Base-by-base conservation (phyloP, 345 rosid species). In the Eucalyptus globulus region DNA sequence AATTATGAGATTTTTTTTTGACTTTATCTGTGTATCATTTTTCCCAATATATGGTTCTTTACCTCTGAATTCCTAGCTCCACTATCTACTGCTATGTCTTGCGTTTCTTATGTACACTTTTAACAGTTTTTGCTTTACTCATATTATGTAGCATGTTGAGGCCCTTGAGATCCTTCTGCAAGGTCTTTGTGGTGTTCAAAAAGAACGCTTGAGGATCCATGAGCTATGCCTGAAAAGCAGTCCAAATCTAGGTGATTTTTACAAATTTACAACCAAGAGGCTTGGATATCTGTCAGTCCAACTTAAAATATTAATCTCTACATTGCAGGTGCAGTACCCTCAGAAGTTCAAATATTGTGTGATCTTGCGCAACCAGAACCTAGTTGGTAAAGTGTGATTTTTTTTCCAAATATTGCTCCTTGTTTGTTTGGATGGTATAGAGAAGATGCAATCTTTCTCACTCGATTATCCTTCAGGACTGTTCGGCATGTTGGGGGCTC, bases 81-180 rank as follows among this genome's bases (percentile, higher is more conserved):
- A 16, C 56, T 86, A 14, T 49, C 56, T 86, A 37, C 87, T n/a
- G 58, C 27, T 86, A n/a, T 76, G 43, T 37, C 83, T 76, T 21
- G 14, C 5, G 14, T 87, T 47, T 87, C 87, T 40, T 22, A 31
- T 88, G 49, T 22, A 15, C 47, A 11, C 47, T 37, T 76, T 26
- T 49, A 34, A 51, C 31, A 80, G 37, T 80, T 80, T 76, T 22
- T 21, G 54, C 27, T 87, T 40, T 49, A 34, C 49, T 34, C 87
- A 15, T 9, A 24, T 88, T 40, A 76, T 90, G 90, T 93, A 97
- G 98, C 98, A 96, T 93, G 99, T 98, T 54, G 99, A 98, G 94
- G 99, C 99, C n/a, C 97, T 98, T 83, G 98, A 96, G 93, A 98
- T 98, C 91, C 99, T 98, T 88, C 97, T 98, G 91, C 99, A 95